Conservation (phyloP, 2,329 filamentous ascomycete species). For the Aspergillus candidus region DNA sequence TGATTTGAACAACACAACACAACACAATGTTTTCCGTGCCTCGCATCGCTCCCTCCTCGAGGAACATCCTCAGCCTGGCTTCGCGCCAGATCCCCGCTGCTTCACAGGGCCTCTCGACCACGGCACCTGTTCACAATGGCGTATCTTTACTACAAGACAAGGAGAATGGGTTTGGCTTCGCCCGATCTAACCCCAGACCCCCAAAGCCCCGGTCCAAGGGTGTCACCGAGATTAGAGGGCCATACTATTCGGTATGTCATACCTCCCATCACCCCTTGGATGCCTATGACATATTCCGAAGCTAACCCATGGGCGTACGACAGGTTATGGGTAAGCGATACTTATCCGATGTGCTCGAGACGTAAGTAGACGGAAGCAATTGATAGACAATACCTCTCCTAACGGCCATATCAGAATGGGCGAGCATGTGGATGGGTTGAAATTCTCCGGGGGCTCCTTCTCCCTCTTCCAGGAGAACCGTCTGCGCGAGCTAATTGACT, state of each 20-base stretch:
- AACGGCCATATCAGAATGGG: constrained; percentile 41
- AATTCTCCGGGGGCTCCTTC: constrained; percentile 51
- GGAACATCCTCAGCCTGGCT: constrained; percentile 3
- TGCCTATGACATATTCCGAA: neutral
- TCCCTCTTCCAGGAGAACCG: constrained; percentile 44
- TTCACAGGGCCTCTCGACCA: constrained; percentile 17
- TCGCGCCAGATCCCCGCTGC: constrained; percentile 6
- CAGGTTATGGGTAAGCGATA: constrained; percentile 49
- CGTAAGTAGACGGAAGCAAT: constrained; percentile 30
- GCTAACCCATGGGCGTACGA: constrained; percentile 1
- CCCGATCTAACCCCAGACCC: constrained; percentile 44
- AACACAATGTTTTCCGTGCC: constrained; percentile 8
- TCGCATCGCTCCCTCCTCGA: constrained; percentile 5
- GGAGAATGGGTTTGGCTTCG: constrained; percentile 46
- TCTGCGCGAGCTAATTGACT: constrained; percentile 44
- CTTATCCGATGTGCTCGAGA: constrained; percentile 49
- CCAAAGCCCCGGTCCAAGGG: constrained; percentile 46
- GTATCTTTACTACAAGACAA: constrained; percentile 44
- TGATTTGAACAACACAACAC: too few relatives aligned
- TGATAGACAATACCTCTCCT: neutral
- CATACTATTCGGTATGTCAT: constrained; percentile 46
- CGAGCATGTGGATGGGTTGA: constrained; percentile 50
- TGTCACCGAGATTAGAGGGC: constrained; percentile 52
- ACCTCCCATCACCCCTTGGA: neutral
- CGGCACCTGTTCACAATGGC: constrained; percentile 11